These are phyloP conservation scores for Clohesyomyces aquaticus DNA, from an alignment of 495 filamentous ascomycete species.

Conservation along the genomic window DNA sequence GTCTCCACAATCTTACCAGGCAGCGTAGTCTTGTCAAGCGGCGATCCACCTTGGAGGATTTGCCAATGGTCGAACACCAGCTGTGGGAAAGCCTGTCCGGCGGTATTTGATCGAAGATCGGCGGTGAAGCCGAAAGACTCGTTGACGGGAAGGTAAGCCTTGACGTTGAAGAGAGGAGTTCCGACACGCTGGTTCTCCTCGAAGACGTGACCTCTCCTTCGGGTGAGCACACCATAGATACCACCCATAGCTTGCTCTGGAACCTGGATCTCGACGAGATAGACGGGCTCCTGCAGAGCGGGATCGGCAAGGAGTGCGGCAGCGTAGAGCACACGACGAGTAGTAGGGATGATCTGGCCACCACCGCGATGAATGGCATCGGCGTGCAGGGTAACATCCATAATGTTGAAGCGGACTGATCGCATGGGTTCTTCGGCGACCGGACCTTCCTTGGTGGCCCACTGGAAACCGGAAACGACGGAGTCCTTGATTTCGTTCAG, in stretches of 20 bases:
- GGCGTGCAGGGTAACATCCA: conserved; percentile 99
- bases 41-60: conserved; percentile 89
- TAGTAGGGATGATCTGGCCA: conserved; percentile 97
- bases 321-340: conserved; percentile 96
- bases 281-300: conserved; percentile 92
- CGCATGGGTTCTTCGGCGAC: conserved; percentile 98
- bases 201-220: conserved; percentile 98
- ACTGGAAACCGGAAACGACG: conserved; percentile 99
- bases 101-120: conserved; percentile 90
- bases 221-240: conserved; percentile 99
- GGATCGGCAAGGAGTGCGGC: conserved; percentile 89
- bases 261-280: conserved; percentile 98
- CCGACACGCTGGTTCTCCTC: conserved; percentile 95
- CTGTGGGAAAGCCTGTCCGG: conserved; percentile 98
- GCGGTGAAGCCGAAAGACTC: conserved; percentile 99
- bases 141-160: conserved; percentile 98
- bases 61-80: conserved; percentile 98
- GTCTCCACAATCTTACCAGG: conserved; percentile 80
- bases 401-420: conserved; percentile 94
- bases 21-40: conserved; percentile 83
- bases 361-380: conserved; percentile 99
- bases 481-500: conserved; percentile 99
- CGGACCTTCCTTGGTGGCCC: conserved; percentile 97
- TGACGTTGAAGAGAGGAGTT: conserved; percentile 99
- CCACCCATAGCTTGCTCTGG: conserved; percentile 99